Evolutionary conservation across 768 basidiomycete species (phyloP), one percentile per base, ranked within the genome.

Genomic region (Boletus insuetus): DNA sequence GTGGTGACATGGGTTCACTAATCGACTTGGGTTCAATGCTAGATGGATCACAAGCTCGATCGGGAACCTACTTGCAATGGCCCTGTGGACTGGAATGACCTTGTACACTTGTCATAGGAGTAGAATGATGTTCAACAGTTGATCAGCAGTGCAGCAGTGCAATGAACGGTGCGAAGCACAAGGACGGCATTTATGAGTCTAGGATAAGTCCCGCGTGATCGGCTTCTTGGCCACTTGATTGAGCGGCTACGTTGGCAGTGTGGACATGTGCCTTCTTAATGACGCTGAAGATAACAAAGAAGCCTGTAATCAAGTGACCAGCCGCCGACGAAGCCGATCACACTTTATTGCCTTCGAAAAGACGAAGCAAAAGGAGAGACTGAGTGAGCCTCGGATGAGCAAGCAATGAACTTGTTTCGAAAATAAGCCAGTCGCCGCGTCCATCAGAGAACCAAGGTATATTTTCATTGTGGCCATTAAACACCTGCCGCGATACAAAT

Each of bases 241-340:
- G 24, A 10, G 50, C 53, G 57, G 40, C 52, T 60, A 51, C 38
- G 45, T 24, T 35, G 49, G 60, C 45, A 55, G 22, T n/a, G 41
- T 44, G 37, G 26, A 11, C 50, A 53, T 49, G 55, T 62, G 61
- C 34, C 16, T 26, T 34, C 12, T 35, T 29, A 44, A 53, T 46
- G 60, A 51, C 54, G 60, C 60, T 45, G 49, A 46, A 54, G 64
- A 65, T 65, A 65, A 50, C 58, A 8, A 34, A 38, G n/a, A n/a
- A n/a, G n/a, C n/a, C n/a, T n/a, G n/a, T n/a, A n/a, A n/a, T n/a
- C n/a, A n/a, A n/a, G n/a, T n/a, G n/a, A n/a, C n/a, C n/a, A n/a
- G n/a, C n/a, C n/a, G n/a, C n/a, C n/a, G n/a, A n/a, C n/a, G n/a
- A n/a, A n/a, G n/a, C n/a, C n/a, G n/a, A n/a, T n/a, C n/a, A n/a